These are phyloP conservation scores for Tuber aestivum DNA, from an alignment of 495 filamentous ascomycete species.

Conservation along the genomic window DNA sequence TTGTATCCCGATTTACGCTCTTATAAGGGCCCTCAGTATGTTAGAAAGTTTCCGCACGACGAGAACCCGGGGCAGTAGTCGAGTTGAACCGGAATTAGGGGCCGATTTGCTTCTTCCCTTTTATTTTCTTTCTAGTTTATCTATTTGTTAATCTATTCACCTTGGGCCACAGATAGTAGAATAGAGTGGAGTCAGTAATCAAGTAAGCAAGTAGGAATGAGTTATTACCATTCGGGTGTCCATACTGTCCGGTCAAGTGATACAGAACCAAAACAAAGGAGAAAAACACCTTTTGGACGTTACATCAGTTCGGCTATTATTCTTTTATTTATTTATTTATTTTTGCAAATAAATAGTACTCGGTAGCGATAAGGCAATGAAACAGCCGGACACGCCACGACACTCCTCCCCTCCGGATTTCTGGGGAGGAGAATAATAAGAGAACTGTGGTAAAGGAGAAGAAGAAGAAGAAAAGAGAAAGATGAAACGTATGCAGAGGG, in stretches of 20 bases:
- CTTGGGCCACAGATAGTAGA: neutral
- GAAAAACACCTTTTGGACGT: neutral
- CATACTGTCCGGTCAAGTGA: neutral
- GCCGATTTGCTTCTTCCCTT: neutral
- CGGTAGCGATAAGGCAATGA: neutral
- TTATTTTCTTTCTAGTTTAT: neutral
- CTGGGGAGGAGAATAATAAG: neutral
- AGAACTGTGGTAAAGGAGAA: neutral
- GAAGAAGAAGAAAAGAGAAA: neutral
- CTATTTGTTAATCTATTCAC: neutral
- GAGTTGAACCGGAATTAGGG: neutral
- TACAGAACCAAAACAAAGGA: neutral
- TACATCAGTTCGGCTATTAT: neutral
- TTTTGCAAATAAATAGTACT: neutral
- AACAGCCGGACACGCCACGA: neutral
- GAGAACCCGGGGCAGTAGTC: neutral
- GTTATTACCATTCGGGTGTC: neutral
- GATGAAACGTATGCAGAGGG: neutral
- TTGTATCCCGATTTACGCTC: slow-evolving; percentile 24
- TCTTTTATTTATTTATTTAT: neutral
- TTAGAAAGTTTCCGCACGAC: slow-evolving; percentile 16
- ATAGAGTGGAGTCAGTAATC: neutral
- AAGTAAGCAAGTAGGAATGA: neutral
- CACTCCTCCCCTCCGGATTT: neutral
- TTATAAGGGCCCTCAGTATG: slow-evolving; percentile 15